phyloP scores from a whole-genome alignment of 2,329 filamentous ascomycete genomes.

The Fusarium falciforme region DNA sequence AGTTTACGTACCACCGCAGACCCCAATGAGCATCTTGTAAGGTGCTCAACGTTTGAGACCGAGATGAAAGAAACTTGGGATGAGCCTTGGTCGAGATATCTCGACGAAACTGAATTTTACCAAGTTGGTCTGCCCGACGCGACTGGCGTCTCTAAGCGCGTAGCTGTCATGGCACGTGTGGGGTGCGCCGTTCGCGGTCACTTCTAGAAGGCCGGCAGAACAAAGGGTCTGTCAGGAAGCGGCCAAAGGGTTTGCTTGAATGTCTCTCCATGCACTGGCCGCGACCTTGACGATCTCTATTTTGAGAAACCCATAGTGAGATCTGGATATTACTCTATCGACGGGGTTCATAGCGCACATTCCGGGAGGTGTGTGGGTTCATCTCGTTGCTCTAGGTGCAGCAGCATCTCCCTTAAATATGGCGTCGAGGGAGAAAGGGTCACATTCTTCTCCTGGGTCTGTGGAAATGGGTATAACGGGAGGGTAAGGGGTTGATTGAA shows the following conservation, averaged over 20 bases:
- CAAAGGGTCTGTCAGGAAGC: constrained; percentile 5
- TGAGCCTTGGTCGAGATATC: neutral
- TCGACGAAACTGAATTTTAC: constrained; percentile 12
- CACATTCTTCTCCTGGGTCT: constrained; percentile 27
- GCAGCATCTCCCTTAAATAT: constrained; percentile 18
- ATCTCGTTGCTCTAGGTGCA: constrained; percentile 17
- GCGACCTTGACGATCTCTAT: constrained; percentile 13
- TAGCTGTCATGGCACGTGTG: constrained; percentile 25
- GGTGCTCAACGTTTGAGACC: neutral
- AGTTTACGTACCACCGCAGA: constrained; percentile 74
- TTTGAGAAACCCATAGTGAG: neutral
- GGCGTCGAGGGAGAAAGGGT: neutral
- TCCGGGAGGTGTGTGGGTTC: constrained; percentile 12
- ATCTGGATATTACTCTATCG: constrained; percentile 4
- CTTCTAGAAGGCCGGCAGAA: constrained; percentile 32
- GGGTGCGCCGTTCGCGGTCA: constrained; percentile 19
- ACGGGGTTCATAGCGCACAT: constrained; percentile 12
- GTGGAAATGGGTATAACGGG: constrained; percentile 24
- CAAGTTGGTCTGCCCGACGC: constrained; percentile 19
- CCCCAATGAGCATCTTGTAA: constrained; percentile 76
- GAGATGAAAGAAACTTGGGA: neutral
- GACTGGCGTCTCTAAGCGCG: constrained; percentile 35
- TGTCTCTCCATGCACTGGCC: constrained; percentile 29
- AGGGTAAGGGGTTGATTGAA: constrained; percentile 6
- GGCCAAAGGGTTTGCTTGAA: constrained; percentile 12